Evolutionary conservation across 257 asterid genomes (phyloP).

Genomic region (Dorcoceras hygrometricum): DNA sequence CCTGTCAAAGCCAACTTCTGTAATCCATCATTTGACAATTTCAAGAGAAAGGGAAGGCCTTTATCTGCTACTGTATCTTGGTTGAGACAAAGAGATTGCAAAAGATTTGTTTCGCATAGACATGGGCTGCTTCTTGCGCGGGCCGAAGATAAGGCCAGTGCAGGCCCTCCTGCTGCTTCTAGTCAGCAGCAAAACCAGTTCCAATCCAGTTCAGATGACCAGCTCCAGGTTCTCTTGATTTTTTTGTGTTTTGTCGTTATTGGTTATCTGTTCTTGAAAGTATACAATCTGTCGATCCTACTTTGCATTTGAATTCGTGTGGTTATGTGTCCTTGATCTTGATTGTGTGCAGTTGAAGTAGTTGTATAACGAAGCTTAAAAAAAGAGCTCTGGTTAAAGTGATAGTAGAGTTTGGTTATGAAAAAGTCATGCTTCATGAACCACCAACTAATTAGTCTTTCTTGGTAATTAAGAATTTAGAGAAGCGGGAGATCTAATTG

Average conservation of each 20-base stretch:
- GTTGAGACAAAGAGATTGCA: constrained; percentile 30
- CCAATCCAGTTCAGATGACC: constrained; percentile 36
- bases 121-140: constrained; percentile 58
- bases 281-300: neutral
- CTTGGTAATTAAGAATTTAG: neutral
- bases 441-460: neutral
- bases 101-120: constrained; percentile 36
- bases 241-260: neutral
- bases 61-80: constrained; percentile 30
- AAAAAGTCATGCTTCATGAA: neutral
- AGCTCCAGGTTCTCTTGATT: constrained; percentile 41
- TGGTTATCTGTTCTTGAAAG: neutral
- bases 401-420: neutral
- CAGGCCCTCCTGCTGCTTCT: constrained; percentile 41
- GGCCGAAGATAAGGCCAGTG: constrained; percentile 70
- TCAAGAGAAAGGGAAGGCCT: constrained; percentile 26
- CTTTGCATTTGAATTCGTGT: neutral
- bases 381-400: neutral
- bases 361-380: neutral
- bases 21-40: constrained; percentile 30
- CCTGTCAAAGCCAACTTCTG: constrained; percentile 33
- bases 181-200: constrained; percentile 23
- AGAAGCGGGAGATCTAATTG: too few species aligned
- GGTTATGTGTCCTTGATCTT: constrained; percentile 4
- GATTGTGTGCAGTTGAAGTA: neutral